Conservation (phyloP, 1,284 basidiomycete genomes). For the Trichosporon asahii region DNA sequence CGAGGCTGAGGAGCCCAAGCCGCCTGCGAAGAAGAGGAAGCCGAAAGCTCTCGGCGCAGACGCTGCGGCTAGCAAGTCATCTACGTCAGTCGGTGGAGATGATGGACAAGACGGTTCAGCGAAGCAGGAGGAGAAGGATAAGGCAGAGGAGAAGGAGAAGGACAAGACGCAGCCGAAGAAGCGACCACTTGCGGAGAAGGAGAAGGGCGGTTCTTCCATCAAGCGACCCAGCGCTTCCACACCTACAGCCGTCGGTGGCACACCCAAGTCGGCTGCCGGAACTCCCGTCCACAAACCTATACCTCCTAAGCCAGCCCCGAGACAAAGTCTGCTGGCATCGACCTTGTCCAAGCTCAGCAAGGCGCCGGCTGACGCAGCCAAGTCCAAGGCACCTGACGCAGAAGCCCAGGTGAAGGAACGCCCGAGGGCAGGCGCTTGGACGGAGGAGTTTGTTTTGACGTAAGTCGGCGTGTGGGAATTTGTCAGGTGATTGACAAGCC, state of each 20-base stretch:
- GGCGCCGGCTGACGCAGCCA: not conserved
- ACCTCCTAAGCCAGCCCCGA: conserved; percentile 8
- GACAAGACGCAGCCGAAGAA: not conserved
- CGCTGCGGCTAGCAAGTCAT: not conserved
- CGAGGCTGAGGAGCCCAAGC: not conserved
- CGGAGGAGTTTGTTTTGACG: conserved; percentile 25
- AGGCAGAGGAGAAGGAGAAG: conserved; percentile 3
- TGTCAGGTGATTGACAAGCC: not conserved
- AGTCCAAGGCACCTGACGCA: not conserved
- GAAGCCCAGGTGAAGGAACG: conserved; percentile 15
- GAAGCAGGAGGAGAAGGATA: not conserved
- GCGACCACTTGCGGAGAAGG: not conserved
- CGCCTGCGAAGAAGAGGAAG: not conserved
- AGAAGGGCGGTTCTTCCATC: not conserved
- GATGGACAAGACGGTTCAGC: not conserved
- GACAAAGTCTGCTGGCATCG: conserved; percentile 15
- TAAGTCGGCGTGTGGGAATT: conserved; percentile 1
- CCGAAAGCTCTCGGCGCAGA: not conserved
- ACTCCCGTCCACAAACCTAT: conserved; percentile 1
- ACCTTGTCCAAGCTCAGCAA: conserved; percentile 19
- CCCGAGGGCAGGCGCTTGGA: conserved; percentile 21
- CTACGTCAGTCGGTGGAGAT: not conserved
- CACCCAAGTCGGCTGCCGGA: not conserved
- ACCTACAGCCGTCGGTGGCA: not conserved
- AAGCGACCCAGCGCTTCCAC: not conserved